Percentiles rank a stretch among this genome's conserved stretches.
Evolutionary conservation across 2,329 filamentous ascomycete species (phyloP).

Genomic region (Claviceps pusilla): DNA sequence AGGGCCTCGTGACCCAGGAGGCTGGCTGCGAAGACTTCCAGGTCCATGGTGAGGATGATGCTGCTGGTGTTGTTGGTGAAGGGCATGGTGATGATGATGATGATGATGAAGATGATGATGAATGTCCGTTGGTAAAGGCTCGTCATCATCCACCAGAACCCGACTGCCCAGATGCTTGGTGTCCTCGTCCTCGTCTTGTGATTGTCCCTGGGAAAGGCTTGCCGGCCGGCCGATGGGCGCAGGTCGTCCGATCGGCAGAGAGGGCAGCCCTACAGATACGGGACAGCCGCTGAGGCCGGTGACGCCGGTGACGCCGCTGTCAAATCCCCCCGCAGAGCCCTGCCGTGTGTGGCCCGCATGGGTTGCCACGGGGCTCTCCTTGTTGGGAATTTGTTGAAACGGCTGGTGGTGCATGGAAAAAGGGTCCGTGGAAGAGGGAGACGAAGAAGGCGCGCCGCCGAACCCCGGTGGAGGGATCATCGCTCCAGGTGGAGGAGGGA

Average conservation of each 20-base stretch:
- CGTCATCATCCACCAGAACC: slow-evolving; percentile 68
- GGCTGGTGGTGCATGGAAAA: slow-evolving; percentile 17
- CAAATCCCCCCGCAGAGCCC: slow-evolving; percentile 51
- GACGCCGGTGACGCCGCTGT: slow-evolving; percentile 37
- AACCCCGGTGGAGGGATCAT: slow-evolving; percentile 24
- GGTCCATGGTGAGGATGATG: not conserved
- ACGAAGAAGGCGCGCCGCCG: slow-evolving; percentile 10
- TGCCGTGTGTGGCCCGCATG: slow-evolving; percentile 45
- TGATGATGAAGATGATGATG: slow-evolving; percentile 5
- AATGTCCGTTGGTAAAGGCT: slow-evolving; percentile 26
- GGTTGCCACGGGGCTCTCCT: slow-evolving; percentile 24
- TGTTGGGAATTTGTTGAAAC: slow-evolving; percentile 18
- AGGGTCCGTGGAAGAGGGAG: slow-evolving; percentile 12
- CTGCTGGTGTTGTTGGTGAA: not conserved
- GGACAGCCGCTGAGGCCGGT: slow-evolving; percentile 10
- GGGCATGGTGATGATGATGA: not conserved
- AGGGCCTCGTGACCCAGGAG: slow-evolving; percentile 29
- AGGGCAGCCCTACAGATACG: slow-evolving; percentile 21
- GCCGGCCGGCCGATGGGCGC: slow-evolving; percentile 78
- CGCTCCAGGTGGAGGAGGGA: slow-evolving; percentile 24
- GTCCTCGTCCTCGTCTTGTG: slow-evolving; percentile 45
- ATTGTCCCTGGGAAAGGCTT: slow-evolving; percentile 47
- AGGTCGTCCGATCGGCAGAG: slow-evolving; percentile 66
- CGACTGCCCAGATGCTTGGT: slow-evolving; percentile 78
- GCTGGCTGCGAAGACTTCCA: slow-evolving; percentile 30